Percentiles rank a stretch among this genome's conserved stretches.
Evolutionary conservation across 495 filamentous ascomycete genomes (phyloP).

Genomic region (Staphylotrichum longicolle): DNA sequence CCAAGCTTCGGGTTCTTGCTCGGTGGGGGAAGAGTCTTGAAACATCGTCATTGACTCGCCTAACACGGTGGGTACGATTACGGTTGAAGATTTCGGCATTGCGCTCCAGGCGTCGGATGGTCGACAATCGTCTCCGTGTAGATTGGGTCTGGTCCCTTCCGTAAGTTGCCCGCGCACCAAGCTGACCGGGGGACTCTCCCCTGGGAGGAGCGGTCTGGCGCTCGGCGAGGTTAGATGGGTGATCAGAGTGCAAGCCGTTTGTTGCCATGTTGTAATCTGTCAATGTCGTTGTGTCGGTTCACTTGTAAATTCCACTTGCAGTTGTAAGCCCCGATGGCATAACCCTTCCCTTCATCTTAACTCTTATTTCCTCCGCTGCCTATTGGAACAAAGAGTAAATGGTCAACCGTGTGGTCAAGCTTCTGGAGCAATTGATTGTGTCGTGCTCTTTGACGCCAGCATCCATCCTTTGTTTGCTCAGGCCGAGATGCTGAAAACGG

Average conservation of each 20-base stretch:
- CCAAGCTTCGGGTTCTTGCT: conserved; percentile 20
- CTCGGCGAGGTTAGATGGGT: neutral
- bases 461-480: conserved; percentile 8
- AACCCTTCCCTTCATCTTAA: too few species aligned
- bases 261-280: neutral
- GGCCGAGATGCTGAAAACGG: conserved; percentile 8
- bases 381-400: too few species aligned
- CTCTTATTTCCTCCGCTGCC: too few species aligned
- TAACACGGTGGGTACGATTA: conserved; percentile 15
- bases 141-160: neutral
- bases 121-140: neutral
- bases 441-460: neutral
- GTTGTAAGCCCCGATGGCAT: neutral
- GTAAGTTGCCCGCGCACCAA: neutral
- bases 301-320: too few species aligned
- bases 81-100: conserved; percentile 21
- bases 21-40: conserved; percentile 6
- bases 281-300: too few species aligned
- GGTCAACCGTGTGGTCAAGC: too few species aligned
- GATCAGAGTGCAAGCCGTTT: neutral
- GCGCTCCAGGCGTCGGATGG: neutral
- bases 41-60: neutral
- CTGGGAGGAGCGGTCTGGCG: neutral
- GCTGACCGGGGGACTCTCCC: neutral
- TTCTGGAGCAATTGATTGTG: neutral